Evolutionary conservation across 371 early-diverging fungal genomes (phyloP).

Genomic region (Phascolomyces articulosus): DNA sequence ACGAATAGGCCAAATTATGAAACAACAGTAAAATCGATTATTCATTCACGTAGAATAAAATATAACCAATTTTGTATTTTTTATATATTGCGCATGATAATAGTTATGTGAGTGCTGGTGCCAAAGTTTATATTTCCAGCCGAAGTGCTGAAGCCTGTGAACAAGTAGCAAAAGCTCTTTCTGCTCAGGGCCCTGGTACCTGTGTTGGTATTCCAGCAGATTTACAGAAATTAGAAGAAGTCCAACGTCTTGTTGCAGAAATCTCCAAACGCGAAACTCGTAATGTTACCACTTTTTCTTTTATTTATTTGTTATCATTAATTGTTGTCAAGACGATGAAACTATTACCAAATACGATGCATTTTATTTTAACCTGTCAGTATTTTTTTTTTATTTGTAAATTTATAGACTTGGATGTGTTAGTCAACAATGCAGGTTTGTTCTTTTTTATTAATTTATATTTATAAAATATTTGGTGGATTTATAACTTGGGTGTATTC

Average conservation of each 20-base stretch:
- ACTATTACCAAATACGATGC: too few species aligned
- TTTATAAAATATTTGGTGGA: too few species aligned
- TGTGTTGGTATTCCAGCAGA: slow-evolving; percentile 82
- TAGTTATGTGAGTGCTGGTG: slow-evolving; percentile 72
- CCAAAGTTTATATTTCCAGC: slow-evolving; percentile 76
- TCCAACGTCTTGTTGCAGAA: slow-evolving; percentile 59
- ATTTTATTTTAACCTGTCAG: background rate
- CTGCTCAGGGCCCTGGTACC: slow-evolving; percentile 61
- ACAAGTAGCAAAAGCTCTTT: slow-evolving; percentile 50
- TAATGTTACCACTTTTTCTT: background rate
- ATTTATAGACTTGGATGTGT: slow-evolving; percentile 71
- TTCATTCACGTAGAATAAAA: too few species aligned
- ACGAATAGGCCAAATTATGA: too few species aligned
- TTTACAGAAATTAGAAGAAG: slow-evolving; percentile 65
- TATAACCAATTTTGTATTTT: too few species aligned
- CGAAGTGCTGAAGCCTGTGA: slow-evolving; percentile 68
- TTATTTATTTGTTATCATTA: background rate
- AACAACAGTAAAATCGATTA: too few species aligned
- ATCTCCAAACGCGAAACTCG: slow-evolving; percentile 35
- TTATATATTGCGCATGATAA: too few species aligned
- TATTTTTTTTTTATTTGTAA: background rate
- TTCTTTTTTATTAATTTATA: background rate
- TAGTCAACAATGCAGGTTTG: slow-evolving; percentile 82
- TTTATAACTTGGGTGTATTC: too few species aligned
- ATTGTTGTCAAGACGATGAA: too few species aligned